These are phyloP conservation scores for California macrophylla DNA, from an alignment of 441 rosid genomes.

Conservation along the genomic window DNA sequence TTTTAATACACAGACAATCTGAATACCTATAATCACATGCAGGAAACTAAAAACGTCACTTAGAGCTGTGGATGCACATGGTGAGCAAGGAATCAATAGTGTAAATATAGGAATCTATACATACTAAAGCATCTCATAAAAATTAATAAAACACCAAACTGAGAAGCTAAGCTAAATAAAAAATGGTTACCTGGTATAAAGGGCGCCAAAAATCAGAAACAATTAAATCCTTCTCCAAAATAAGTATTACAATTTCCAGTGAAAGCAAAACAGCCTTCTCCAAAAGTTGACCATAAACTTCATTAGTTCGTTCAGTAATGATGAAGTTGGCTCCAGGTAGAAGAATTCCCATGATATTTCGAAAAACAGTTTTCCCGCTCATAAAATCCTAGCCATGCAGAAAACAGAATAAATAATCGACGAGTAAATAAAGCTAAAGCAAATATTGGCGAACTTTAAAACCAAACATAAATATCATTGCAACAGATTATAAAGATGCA, in stretches of 20 bases:
- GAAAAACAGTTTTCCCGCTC: slow-evolving; percentile 86
- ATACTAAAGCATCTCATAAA: neutral
- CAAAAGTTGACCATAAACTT: slow-evolving; percentile 69
- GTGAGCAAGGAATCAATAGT: neutral
- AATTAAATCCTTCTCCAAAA: slow-evolving; percentile 67
- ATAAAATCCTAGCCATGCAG: slow-evolving; percentile 70
- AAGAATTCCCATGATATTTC: slow-evolving; percentile 79
- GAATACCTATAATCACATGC: neutral
- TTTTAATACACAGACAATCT: neutral
- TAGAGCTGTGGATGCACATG: neutral
- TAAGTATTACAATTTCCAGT: slow-evolving; percentile 70
- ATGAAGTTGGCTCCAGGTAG: slow-evolving; percentile 67
- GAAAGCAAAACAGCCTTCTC: slow-evolving; percentile 90
- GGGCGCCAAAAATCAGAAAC: slow-evolving; percentile 97
- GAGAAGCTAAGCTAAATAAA: slow-evolving; percentile 3
- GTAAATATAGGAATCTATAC: neutral
- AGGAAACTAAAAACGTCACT: neutral
- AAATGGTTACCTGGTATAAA: slow-evolving; percentile 56
- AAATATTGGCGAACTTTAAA: neutral
- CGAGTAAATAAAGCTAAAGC: neutral
- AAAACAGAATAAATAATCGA: slow-evolving; percentile 7
- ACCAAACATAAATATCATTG: slow-evolving; percentile 1
- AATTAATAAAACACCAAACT: neutral
- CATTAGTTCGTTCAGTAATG: slow-evolving; percentile 61
- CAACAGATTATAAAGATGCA: slow-evolving; percentile 1